Evolutionary conservation across 176 grass and related monocot species (phyloP).

Genomic region (Zea mays): Zm-B73-REFERENCE-NAM-5.0 NC_050102.1:133859001-133859500

Average conservation of each 20-base stretch:
- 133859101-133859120: background rate
- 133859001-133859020: background rate
- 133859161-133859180: background rate
- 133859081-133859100: constrained; percentile 2
- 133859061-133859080: background rate
- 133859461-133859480: constrained; percentile 8
- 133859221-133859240: background rate
- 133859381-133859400: background rate
- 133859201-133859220: background rate
- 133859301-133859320: background rate
- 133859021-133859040: background rate
- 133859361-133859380: background rate
- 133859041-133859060: background rate
- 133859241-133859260: background rate
- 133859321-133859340: constrained; percentile 2
- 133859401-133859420: background rate
- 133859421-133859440: background rate
- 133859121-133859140: background rate
- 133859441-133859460: constrained; percentile 22
- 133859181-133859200: background rate
- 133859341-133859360: background rate
- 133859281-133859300: background rate
- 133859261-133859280: background rate
- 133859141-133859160: background rate
- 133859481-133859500: background rate